Conservation (phyloP, 805 yeast genomes). For the Tetrapisispora phaffii region DNA sequence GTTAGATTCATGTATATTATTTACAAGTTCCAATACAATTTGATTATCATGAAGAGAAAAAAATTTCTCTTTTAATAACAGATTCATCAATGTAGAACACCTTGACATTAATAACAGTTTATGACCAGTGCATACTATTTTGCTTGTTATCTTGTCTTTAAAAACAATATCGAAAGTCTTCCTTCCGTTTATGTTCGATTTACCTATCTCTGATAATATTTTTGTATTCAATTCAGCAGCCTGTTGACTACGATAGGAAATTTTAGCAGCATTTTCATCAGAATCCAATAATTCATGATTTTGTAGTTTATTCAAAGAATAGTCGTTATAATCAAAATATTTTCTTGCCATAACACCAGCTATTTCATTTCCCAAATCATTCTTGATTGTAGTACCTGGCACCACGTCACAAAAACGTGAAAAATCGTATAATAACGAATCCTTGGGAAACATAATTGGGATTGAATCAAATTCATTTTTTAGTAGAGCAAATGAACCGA, state of each 20-base stretch:
- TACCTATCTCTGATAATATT: background rate
- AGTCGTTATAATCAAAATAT: background rate
- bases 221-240: background rate
- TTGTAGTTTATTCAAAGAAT: background rate
- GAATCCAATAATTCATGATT: background rate
- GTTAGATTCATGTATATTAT: background rate
- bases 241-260: background rate
- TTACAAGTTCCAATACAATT: slow-evolving; percentile 1
- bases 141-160: slow-evolving; percentile 3
- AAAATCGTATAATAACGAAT: slow-evolving; percentile 44
- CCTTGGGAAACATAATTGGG: slow-evolving; percentile 42
- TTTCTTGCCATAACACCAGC: background rate
- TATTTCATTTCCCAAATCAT: background rate
- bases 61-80: slow-evolving; percentile 1
- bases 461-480: slow-evolving; percentile 52
- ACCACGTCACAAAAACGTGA: slow-evolving; percentile 35
- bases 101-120: slow-evolving; percentile 13
- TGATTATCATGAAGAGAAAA: slow-evolving; percentile 6
- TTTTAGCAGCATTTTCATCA: background rate
- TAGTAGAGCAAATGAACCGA: slow-evolving; percentile 57
- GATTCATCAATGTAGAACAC: slow-evolving; percentile 8
- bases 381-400: slow-evolving; percentile 28
- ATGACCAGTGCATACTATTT: slow-evolving; percentile 16
- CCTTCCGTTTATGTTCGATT: background rate
- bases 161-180: slow-evolving; percentile 14